A percentile compares a stretch with the other conserved stretches of the same genome.
Evolutionary conservation across 164 flowering plant genomes (phyloP).

Genomic region (grape (Vitis vinifera)): ASM3070453v1 NC_081812.1:4410501-4411000

Average conservation of each 20-base stretch:
- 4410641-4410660: conserved; percentile 32
- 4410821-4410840: conserved; percentile 8
- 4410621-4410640: conserved; percentile 36
- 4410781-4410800: conserved; percentile 6
- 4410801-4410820: not conserved
- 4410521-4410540: conserved; percentile 91
- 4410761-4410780: not conserved
- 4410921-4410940: not conserved
- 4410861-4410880: no score
- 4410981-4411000: not conserved
- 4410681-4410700: conserved; percentile 2
- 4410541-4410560: conserved; percentile 95
- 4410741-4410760: not conserved
- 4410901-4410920: not conserved
- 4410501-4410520: conserved; percentile 93
- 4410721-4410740: not conserved
- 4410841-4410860: not conserved
- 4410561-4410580: conserved; percentile 99
- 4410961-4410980: conserved; percentile 5
- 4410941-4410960: conserved; percentile 1
- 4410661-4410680: conserved; percentile 6
- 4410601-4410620: conserved; percentile 23
- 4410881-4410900: no score
- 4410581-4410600: conserved; percentile 22
- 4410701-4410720: conserved; percentile 3